These are phyloP conservation scores for Fusarium penzigii DNA, from an alignment of 2,329 filamentous ascomycete species.

Conservation along the genomic window DNA sequence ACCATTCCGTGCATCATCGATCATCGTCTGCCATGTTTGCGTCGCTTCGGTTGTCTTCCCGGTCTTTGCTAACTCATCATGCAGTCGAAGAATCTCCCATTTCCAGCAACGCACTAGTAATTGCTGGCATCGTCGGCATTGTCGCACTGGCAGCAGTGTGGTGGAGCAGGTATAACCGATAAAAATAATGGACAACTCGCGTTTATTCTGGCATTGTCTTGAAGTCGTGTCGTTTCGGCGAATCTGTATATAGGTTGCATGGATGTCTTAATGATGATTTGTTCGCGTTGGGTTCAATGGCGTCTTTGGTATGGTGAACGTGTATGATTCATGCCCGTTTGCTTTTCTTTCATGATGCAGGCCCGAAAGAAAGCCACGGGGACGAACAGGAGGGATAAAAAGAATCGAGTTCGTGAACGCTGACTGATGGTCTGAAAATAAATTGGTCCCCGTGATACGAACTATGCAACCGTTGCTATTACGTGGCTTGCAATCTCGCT, in stretches of 20 bases:
- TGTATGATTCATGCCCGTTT: constrained; percentile 2
- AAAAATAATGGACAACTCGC: neutral
- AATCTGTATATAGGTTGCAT: constrained; percentile 11
- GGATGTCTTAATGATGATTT: constrained; percentile 14
- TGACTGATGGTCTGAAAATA: no score
- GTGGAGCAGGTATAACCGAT: constrained; percentile 35
- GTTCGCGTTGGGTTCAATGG: constrained; percentile 8
- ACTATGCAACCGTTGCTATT: neutral
- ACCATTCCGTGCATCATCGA: constrained; percentile 1
- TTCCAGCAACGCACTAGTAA: constrained; percentile 34
- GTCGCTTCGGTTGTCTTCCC: neutral
- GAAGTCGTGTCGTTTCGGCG: constrained; percentile 11
- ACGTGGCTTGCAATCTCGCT: neutral
- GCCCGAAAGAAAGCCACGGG: neutral
- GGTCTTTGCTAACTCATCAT: constrained; percentile 21
- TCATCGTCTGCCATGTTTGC: neutral
- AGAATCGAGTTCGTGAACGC: no score
- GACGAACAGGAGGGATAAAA: no score
- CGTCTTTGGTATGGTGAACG: constrained; percentile 11
- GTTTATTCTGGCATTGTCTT: neutral
- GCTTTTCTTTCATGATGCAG: neutral
- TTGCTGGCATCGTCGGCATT: constrained; percentile 38
- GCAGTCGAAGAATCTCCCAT: constrained; percentile 34
- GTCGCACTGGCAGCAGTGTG: constrained; percentile 41
- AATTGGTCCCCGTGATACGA: no score